Evolutionary conservation across 1,284 basidiomycete species (phyloP).

Genomic region (Meripilus lineatus): DNA sequence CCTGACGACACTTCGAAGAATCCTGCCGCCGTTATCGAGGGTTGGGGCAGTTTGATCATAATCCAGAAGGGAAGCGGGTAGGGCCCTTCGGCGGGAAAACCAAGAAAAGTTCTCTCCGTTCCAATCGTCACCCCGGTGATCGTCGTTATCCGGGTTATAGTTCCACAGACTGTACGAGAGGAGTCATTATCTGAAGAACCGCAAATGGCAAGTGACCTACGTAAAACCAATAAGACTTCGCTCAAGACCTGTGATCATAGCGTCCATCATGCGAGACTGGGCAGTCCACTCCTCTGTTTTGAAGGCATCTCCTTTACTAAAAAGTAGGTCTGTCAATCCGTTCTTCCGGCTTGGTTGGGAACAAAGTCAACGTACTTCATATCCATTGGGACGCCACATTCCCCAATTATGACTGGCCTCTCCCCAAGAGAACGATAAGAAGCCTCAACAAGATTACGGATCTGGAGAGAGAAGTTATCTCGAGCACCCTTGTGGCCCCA

Average conservation of each 20-base stretch:
- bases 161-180: slow-evolving; percentile 74
- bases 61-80: slow-evolving; percentile 45
- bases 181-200: background rate
- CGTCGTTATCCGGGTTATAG: slow-evolving; percentile 87
- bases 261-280: slow-evolving; percentile 88
- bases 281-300: slow-evolving; percentile 70
- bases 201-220: slow-evolving; percentile 42
- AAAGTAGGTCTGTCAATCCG: too few species aligned
- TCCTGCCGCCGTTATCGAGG: slow-evolving; percentile 78
- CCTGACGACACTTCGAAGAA: slow-evolving; percentile 73
- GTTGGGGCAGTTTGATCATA: slow-evolving; percentile 52
- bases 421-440: slow-evolving; percentile 70
- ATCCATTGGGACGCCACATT: slow-evolving; percentile 92
- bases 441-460: slow-evolving; percentile 71
- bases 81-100: slow-evolving; percentile 67
- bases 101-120: slow-evolving; percentile 96
- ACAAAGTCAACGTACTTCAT: slow-evolving; percentile 76
- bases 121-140: slow-evolving; percentile 84
- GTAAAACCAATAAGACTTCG: slow-evolving; percentile 72
- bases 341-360: too few species aligned
- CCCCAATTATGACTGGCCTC: slow-evolving; percentile 80
- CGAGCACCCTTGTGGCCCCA: slow-evolving; percentile 80
- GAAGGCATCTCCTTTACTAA: slow-evolving; percentile 69
- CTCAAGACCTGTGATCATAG: slow-evolving; percentile 77
- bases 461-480: slow-evolving; percentile 79